phyloP scores from a whole-genome alignment of 179 eudicot species.

The Spinacia oleracea region DNA sequence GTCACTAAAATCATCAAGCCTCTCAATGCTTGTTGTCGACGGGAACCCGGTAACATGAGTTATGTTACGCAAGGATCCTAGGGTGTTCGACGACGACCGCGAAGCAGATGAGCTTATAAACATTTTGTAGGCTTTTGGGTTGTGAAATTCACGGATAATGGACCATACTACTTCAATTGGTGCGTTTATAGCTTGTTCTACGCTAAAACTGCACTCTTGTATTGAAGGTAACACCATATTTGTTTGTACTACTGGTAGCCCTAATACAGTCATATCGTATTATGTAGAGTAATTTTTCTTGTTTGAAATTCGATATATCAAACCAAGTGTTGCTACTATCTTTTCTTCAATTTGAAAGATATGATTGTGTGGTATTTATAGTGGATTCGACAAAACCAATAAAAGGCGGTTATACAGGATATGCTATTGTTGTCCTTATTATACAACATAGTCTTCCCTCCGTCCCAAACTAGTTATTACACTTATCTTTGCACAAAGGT shows the following conservation, averaged over 20 bases:
- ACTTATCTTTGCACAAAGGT: too few species aligned
- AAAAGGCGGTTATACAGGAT: too few species aligned
- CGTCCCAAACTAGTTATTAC: too few species aligned
- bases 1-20: constrained; percentile 27
- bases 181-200: constrained; percentile 25
- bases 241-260: background rate
- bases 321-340: too few species aligned
- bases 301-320: background rate
- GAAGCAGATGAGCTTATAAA: constrained; percentile 24
- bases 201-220: constrained; percentile 19
- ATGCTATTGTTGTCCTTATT: too few species aligned
- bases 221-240: background rate
- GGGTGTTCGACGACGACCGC: background rate
- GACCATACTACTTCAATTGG: constrained; percentile 32
- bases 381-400: too few species aligned
- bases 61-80: constrained; percentile 11
- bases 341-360: too few species aligned
- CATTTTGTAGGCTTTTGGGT: constrained; percentile 26
- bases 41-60: constrained; percentile 26
- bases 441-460: too few species aligned
- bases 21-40: constrained; percentile 23
- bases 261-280: background rate
- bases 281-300: too few species aligned
- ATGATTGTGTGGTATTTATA: too few species aligned
- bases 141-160: constrained; percentile 29